Percentiles rank a stretch among this genome's conserved stretches.
Evolutionary conservation across 2,329 filamentous ascomycete species (phyloP).

Genomic region (Alternaria rosae): DNA sequence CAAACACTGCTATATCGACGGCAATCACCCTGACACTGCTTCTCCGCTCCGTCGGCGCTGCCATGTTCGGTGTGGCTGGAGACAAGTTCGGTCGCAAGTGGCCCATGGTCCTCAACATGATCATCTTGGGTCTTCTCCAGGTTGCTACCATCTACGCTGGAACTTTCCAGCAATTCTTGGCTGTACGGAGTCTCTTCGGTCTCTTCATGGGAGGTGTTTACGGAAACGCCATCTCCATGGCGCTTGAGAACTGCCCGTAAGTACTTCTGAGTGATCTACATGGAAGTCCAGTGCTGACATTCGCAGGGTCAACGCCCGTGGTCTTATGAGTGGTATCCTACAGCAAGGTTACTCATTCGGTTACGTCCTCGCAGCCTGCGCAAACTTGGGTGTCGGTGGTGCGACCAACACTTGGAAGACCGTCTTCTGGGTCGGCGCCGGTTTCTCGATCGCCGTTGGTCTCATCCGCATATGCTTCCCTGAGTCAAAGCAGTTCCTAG

Average conservation of each 20-base stretch:
- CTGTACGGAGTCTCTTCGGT: slow-evolving; percentile 75
- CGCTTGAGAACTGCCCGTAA: slow-evolving; percentile 74
- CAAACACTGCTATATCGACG: slow-evolving; percentile 74
- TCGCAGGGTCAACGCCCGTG: slow-evolving; percentile 65
- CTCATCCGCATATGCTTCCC: slow-evolving; percentile 72
- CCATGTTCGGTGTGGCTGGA: slow-evolving; percentile 76
- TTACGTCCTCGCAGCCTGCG: slow-evolving; percentile 79
- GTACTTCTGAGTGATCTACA: slow-evolving; percentile 33
- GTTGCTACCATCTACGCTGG: slow-evolving; percentile 78
- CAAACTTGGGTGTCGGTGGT: slow-evolving; percentile 76
- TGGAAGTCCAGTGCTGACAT: slow-evolving; percentile 30
- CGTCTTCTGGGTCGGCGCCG: slow-evolving; percentile 76
- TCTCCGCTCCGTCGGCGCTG: slow-evolving; percentile 76
- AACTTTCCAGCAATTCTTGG: slow-evolving; percentile 78
- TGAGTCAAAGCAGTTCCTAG: slow-evolving; percentile 77
- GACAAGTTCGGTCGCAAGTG: slow-evolving; percentile 84
- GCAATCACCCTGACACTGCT: slow-evolving; percentile 79
- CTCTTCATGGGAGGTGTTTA: slow-evolving; percentile 84
- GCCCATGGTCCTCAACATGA: slow-evolving; percentile 83
- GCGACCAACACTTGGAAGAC: slow-evolving; percentile 72
- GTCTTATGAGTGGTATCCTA: slow-evolving; percentile 81
- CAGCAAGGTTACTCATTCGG: slow-evolving; percentile 85
- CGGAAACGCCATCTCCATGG: slow-evolving; percentile 80
- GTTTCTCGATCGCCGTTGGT: slow-evolving; percentile 72
- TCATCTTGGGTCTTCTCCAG: slow-evolving; percentile 73